Base-by-base conservation (phyloP, 2,329 filamentous ascomycete genomes). In the Colletotrichum sp. region DNA sequence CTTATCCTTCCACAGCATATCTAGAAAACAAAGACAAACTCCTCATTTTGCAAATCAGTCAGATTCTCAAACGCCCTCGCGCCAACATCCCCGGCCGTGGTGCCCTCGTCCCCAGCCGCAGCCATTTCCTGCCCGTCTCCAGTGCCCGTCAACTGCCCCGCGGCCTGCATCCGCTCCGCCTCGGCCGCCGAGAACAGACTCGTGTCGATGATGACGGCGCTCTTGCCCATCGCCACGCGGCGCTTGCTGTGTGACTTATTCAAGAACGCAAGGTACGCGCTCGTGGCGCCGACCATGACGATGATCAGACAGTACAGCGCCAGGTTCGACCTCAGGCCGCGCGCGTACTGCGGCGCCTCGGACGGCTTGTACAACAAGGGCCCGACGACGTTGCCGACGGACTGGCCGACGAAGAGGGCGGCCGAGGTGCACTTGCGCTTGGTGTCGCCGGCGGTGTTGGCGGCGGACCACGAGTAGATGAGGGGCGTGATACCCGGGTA, bases 341-440 rank as follows among this genome's bases (percentile, higher is more conserved):
- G 86, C 8, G 83, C 83, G 79, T 93, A 93, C 4, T 87, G 82
- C 0, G 92, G 92, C 36, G 88, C 89, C 79, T 93, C 91, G 4
- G 85, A 86, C 0, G 90, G 89, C 28, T 88, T 91, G 83, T 92
- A 93, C 3, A 93, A 83, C 71, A 91, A 89, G 0, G 92, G 92
- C 0, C 92, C 92, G n/a, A 93, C 86, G 60, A 93, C 90, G 78
- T 94, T 93, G 9, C 92, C 92, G 2, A 89, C 89, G 67, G 90
- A 92, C 78, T 91, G 89, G 8, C 91, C 91, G 30, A 93, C 86
- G 77, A 93, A 92, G 36, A 78, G 83, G 16, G 92, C 87, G 3
- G 86, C 91, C 0, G 91, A 93, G 0, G 90, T 93, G 3, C 91
- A 88, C 80, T 93, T 93, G 76, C 91, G 89, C 81, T 94, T 94